Percentiles rank a stretch among this genome's conserved stretches.
These are phyloP conservation scores for Insectozyma bohioensis DNA, from an alignment of 1,139 yeast genomes.

Conservation along the genomic window DNA sequence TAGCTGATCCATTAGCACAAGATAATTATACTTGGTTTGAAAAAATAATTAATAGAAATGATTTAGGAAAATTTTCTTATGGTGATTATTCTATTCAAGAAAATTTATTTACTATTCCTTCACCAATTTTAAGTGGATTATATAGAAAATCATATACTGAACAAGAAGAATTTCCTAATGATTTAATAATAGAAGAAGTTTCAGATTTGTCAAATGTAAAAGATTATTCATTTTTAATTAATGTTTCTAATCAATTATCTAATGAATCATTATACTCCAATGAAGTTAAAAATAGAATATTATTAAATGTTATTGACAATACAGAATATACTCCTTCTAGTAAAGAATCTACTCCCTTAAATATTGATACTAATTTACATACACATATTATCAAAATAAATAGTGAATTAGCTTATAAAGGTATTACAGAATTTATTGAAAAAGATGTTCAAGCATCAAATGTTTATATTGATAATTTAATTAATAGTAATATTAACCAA, in stretches of 20 bases:
- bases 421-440: slow-evolving; percentile 31
- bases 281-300: slow-evolving; percentile 21
- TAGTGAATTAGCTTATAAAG: slow-evolving; percentile 28
- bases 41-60: slow-evolving; percentile 22
- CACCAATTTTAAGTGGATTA: slow-evolving; percentile 35
- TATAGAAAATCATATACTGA: slow-evolving; percentile 25
- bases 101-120: slow-evolving; percentile 22
- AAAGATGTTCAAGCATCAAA: slow-evolving; percentile 35
- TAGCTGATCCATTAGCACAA: slow-evolving; percentile 45
- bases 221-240: slow-evolving; percentile 30
- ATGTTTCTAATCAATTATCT: slow-evolving; percentile 28
- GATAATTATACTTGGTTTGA: slow-evolving; percentile 34
- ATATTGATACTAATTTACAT: slow-evolving; percentile 16
- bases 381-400: slow-evolving; percentile 37
- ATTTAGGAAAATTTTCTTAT: slow-evolving; percentile 17
- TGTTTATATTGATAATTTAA: slow-evolving; percentile 28
- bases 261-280: neutral
- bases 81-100: slow-evolving; percentile 6
- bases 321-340: slow-evolving; percentile 38
- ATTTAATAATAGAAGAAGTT: slow-evolving; percentile 33
- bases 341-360: slow-evolving; percentile 30
- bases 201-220: slow-evolving; percentile 18
- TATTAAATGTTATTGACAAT: slow-evolving; percentile 42
- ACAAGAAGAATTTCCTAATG: slow-evolving; percentile 13
- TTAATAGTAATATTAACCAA: slow-evolving; percentile 38